phyloP scores from a whole-genome alignment of 163 green algal genomes.

The Scenedesmus sp. region DNA sequence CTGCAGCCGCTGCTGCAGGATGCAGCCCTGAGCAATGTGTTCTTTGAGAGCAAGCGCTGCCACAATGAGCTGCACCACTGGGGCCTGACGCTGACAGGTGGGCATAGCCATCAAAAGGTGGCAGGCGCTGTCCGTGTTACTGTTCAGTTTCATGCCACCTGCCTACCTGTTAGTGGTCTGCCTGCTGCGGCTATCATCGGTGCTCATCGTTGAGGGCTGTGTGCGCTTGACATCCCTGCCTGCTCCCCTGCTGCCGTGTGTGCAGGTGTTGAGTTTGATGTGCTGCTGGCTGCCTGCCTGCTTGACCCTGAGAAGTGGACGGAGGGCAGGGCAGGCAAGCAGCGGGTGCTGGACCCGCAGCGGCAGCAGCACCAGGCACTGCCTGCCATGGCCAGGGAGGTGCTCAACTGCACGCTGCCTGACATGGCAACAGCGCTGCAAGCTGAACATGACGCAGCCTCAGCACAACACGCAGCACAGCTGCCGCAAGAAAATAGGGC shows the following conservation, averaged over 20 bases:
- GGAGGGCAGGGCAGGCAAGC: background rate
- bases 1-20: constrained; percentile 13
- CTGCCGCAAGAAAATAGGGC: background rate
- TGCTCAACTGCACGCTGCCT: constrained; percentile 22
- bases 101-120: background rate
- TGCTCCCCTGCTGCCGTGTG: background rate
- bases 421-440: constrained; percentile 28
- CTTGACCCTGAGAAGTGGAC: constrained; percentile 32
- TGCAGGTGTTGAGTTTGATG: constrained; percentile 38
- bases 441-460: background rate
- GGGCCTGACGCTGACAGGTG: constrained; percentile 16
- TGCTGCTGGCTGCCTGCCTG: constrained; percentile 42
- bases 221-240: background rate
- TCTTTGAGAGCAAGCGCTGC: constrained; percentile 43
- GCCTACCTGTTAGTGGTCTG: no score
- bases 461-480: background rate
- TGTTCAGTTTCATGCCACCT: no score
- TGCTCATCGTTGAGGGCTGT: background rate
- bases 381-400: background rate
- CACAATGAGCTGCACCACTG: constrained; percentile 21
- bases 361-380: constrained; percentile 20
- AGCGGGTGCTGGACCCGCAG: background rate
- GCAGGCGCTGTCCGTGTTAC: background rate
- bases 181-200: no score
- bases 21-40: background rate